These are phyloP conservation scores for cucumber (Cucumis sativus) DNA, from an alignment of 306 rosid species.

Conservation along the genomic window DNA sequence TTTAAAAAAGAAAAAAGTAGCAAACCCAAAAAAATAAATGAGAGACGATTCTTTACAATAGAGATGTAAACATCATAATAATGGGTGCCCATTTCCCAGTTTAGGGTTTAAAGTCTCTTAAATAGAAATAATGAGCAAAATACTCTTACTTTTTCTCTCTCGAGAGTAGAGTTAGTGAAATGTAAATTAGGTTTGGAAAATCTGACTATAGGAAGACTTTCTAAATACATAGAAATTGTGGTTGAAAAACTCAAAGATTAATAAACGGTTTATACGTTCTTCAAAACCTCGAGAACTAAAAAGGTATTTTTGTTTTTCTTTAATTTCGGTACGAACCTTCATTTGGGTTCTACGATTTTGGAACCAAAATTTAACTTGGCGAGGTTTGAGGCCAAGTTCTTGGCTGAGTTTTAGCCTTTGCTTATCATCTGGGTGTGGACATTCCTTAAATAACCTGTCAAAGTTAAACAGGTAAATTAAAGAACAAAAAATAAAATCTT, in stretches of 20 bases:
- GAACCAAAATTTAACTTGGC: conserved; percentile 98
- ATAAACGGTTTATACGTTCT: too few species aligned
- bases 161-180: not conserved
- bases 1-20: not conserved
- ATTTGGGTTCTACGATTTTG: conserved; percentile 94
- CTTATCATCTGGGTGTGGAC: conserved; percentile 98
- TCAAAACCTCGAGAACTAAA: too few species aligned
- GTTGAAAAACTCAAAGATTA: too few species aligned
- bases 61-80: not conserved
- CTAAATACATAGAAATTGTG: too few species aligned
- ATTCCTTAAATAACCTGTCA: conserved; percentile 77
- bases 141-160: not conserved
- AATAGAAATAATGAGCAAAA: not conserved
- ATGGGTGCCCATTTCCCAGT: conserved; percentile 3
- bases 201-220: not conserved
- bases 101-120: not conserved
- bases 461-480: not conserved
- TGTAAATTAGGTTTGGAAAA: not conserved
- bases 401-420: conserved; percentile 74
- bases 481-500: too few species aligned
- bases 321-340: conserved; percentile 41
- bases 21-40: not conserved
- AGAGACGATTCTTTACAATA: not conserved
- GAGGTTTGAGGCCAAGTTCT: conserved; percentile 74
- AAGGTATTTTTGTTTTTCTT: too few species aligned